Conservation (phyloP, 495 filamentous ascomycete genomes). For the Penicillium tannophilum region DNA sequence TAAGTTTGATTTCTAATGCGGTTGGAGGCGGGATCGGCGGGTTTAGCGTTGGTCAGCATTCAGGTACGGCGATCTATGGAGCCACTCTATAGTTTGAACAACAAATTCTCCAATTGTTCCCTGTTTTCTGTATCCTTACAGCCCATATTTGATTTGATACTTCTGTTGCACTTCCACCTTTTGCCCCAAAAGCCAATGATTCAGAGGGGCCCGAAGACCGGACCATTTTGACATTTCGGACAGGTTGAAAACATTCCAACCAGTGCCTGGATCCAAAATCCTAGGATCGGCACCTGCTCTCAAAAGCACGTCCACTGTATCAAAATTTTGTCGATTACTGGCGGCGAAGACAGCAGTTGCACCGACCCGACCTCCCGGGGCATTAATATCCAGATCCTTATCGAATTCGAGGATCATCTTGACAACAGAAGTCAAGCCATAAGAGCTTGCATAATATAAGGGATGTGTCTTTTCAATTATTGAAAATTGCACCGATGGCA, state of each 20-base stretch:
- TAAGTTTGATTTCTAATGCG: slow-evolving; percentile 31
- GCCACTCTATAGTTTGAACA: background rate
- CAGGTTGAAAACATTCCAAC: slow-evolving; percentile 13
- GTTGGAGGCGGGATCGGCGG: slow-evolving; percentile 5
- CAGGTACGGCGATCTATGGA: background rate
- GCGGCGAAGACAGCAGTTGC: slow-evolving; percentile 26
- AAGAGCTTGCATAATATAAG: slow-evolving; percentile 29
- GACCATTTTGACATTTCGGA: background rate
- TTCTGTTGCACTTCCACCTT: background rate
- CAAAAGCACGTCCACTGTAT: slow-evolving; percentile 21
- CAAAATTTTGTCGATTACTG: slow-evolving; percentile 20
- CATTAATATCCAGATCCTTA: slow-evolving; percentile 24
- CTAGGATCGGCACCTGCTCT: slow-evolving; percentile 24
- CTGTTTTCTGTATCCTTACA: background rate
- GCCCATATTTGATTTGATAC: background rate
- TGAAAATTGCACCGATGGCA: background rate
- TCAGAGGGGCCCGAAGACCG: slow-evolving; percentile 2
- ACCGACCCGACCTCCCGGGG: slow-evolving; percentile 23
- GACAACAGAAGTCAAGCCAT: slow-evolving; percentile 25
- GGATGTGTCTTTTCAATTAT: slow-evolving; percentile 25
- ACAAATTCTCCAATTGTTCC: background rate
- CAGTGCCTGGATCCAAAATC: slow-evolving; percentile 20
- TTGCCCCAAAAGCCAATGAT: background rate
- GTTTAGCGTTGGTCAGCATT: background rate
- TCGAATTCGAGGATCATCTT: slow-evolving; percentile 22